Base-by-base conservation (phyloP, 1,284 basidiomycete genomes). In the Volvariella surrecta region DNA sequence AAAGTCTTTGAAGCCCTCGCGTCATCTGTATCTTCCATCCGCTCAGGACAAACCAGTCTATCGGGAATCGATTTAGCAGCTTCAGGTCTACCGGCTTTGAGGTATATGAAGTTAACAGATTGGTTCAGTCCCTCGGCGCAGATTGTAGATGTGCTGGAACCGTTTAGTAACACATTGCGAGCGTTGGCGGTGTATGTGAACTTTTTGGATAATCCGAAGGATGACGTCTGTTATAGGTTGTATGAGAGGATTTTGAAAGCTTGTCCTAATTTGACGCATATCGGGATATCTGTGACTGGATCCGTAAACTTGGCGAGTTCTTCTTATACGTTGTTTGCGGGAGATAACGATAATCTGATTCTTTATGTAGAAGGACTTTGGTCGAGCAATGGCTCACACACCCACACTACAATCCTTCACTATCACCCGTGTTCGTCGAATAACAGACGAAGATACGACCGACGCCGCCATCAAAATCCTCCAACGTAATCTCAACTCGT, bases 41-140 rank as follows among this genome's bases (percentile, higher is more conserved):
- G 24, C 6, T 28, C 24, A 6, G 24, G 24, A 6, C 24, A 28
- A 28, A 28, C 6, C 24, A 11, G 24, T 6, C 6, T 28, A 11
- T 28, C 24, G 24, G 24, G 24, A 28, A 11, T 11, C 6, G 24
- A 28, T 28, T 28, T 28, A 32, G 34, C 35, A 9, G 41, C 45
- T 24, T 32, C 43, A 24, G 44, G 45, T 15, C 44, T 50, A 31
- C 32, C 49, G 2, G 40, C 44, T 22, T 19, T 48, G 19, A 32
- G 28, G 21, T 20, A 40, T 32, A 30, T 47, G 17, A 24, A 46
- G n/a, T 18, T 51, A 24, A 47, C 48, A 19, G 51, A 52, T 38
- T 50, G 46, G 46, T 51, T 54, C 41, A 51, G 51, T 39, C 50
- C 53, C 34, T 48, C 48, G n/a, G 50, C 49, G 15, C 44, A 49